Evolutionary conservation across 768 basidiomycete genomes (phyloP).

Genomic region (Boletus vinaceobasis): DNA sequence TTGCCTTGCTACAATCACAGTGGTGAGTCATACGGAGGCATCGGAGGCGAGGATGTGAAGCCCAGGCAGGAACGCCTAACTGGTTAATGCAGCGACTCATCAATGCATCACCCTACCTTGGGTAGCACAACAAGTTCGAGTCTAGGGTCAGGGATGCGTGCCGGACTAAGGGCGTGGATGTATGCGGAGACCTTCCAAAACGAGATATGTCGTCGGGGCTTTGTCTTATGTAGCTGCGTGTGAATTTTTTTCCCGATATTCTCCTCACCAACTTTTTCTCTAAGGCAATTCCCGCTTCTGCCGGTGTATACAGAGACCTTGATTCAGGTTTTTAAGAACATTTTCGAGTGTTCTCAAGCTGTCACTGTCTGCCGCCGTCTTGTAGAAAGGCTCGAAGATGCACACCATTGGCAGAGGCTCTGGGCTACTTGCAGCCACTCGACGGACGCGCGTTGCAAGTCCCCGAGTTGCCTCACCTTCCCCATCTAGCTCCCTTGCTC

Average conservation of each 20-base stretch:
- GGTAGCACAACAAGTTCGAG: neutral
- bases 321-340: neutral
- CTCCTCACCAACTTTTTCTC: neutral
- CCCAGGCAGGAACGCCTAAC: neutral
- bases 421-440: conserved; percentile 1
- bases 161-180: neutral
- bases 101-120: neutral
- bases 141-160: neutral
- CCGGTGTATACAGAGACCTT: neutral
- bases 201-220: conserved; percentile 19
- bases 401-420: neutral
- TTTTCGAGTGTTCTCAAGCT: neutral
- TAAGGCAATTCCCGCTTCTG: neutral
- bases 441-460: neutral
- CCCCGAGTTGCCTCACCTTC: neutral
- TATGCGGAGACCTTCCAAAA: conserved; percentile 19
- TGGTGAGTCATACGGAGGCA: neutral
- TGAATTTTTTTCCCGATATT: neutral
- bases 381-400: conserved; percentile 1
- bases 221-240: neutral
- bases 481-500: neutral
- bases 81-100: no score
- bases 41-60: neutral
- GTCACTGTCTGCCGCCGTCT: no score
- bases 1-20: neutral